Percentiles rank a stretch among this genome's conserved stretches.
These are phyloP conservation scores for Austroboletus festivus DNA, from an alignment of 768 basidiomycete species.

Conservation along the genomic window DNA sequence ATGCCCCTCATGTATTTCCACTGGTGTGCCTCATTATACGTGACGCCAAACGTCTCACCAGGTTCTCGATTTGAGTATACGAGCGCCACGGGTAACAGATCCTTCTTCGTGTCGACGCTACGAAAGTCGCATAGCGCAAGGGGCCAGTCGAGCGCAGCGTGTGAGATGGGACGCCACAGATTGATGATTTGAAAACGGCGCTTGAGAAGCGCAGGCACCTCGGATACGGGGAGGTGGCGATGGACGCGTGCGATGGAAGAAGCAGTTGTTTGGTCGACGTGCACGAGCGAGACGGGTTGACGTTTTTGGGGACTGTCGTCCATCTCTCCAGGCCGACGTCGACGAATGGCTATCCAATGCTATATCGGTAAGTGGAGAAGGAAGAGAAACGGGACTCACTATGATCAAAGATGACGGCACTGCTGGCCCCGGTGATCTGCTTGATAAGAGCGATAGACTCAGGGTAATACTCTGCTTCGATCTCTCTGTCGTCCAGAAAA, in stretches of 20 bases:
- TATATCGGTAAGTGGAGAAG: background rate
- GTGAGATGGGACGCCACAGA: slow-evolving; percentile 51
- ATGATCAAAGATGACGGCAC: slow-evolving; percentile 41
- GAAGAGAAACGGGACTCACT: slow-evolving; percentile 23
- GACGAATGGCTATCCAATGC: slow-evolving; percentile 38
- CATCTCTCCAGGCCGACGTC: slow-evolving; percentile 35
- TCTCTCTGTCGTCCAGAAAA: slow-evolving; percentile 36
- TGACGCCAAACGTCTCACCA: slow-evolving; percentile 43
- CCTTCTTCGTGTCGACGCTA: slow-evolving; percentile 36
- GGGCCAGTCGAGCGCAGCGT: slow-evolving; percentile 46
- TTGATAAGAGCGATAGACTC: slow-evolving; percentile 40
- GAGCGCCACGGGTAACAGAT: slow-evolving; percentile 38
- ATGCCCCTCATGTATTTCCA: slow-evolving; percentile 48
- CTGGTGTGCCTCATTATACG: slow-evolving; percentile 36
- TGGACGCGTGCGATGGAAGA: slow-evolving; percentile 42
- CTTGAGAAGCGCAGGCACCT: slow-evolving; percentile 38
- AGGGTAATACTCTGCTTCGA: slow-evolving; percentile 38
- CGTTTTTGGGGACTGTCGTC: slow-evolving; percentile 39
- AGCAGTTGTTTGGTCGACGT: slow-evolving; percentile 44
- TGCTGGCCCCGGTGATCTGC: slow-evolving; percentile 37
- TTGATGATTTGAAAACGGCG: slow-evolving; percentile 53
- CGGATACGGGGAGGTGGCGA: slow-evolving; percentile 40
- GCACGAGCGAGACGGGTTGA: slow-evolving; percentile 41
- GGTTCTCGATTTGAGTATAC: slow-evolving; percentile 40
- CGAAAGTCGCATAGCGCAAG: slow-evolving; percentile 48